Evolutionary conservation across 1,284 basidiomycete species (phyloP), one percentile per base, ranked within the genome.

Genomic region (Rhodotorula mucilaginosa): DNA sequence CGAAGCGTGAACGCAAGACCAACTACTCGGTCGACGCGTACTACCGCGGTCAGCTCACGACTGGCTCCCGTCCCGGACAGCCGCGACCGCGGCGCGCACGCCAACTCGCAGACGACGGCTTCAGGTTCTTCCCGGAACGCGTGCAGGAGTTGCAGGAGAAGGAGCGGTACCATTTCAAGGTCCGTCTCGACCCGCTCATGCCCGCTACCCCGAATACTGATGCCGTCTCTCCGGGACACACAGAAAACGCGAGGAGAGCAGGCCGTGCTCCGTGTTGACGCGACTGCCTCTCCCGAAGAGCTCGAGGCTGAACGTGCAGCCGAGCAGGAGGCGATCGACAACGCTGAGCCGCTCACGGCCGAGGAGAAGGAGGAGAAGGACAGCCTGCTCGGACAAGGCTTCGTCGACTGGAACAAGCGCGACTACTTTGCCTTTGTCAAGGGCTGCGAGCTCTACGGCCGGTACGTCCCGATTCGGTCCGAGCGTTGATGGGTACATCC

Each of bases 401-500:
- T 97, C 83, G 87, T 88, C 48, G 88, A 90, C 76, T 97, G 95
- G 95, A 92, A 89, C 79, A 86, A 92, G 74, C 87, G 93, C 58
- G 94, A 98, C 80, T 98, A 93, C 85, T 93, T 96, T 79, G 90
- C 90, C 77, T 93, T 98, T 79, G 86, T 97, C 61, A 86, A 88
- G 65, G 93, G 89, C 0, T 83, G 93, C 59, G 96, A 97, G 80
- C 87, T 87, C 13, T 89, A 93, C 80, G 96, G 95, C 67, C 92
- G 93, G 68, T 77, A 56, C 63, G 76, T 64, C 29, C 6, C n/a
- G 21, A 12, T n/a, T 29, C 49, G 23, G 15, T 19, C 56, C 19
- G 4, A 16, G 21, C 13, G 3, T 21, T 47, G 12, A 3, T 21
- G 18, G 4, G n/a, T 56, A 51, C 49, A n/a, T 21, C 21, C 13